These are phyloP conservation scores for Pleurostoma richardsiae DNA, from an alignment of 2,329 filamentous ascomycete genomes.

Conservation along the genomic window DNA sequence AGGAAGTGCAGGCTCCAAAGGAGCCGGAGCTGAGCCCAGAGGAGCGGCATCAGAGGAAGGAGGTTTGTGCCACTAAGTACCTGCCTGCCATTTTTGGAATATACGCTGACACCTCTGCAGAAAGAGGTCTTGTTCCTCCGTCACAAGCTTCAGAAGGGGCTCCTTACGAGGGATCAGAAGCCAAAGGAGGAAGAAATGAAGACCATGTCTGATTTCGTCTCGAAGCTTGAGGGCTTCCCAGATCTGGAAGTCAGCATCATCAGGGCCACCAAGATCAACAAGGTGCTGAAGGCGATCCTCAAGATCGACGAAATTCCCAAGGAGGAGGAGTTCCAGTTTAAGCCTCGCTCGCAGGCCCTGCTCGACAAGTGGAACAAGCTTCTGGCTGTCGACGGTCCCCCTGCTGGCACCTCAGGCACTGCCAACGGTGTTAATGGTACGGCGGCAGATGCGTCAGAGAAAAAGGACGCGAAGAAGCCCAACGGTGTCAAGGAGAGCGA, in stretches of 20 bases:
- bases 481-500: constrained; percentile 24
- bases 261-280: constrained; percentile 92
- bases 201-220: constrained; percentile 70
- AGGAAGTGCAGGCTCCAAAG: constrained; percentile 37
- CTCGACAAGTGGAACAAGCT: constrained; percentile 87
- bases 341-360: constrained; percentile 71
- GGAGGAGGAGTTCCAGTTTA: constrained; percentile 87
- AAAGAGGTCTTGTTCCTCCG: constrained; percentile 86
- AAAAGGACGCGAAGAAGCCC: constrained; percentile 29
- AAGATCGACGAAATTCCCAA: constrained; percentile 82
- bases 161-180: constrained; percentile 76
- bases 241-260: constrained; percentile 89
- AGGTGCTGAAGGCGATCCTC: constrained; percentile 90
- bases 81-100: no score
- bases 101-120: constrained; percentile 34
- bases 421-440: constrained; percentile 46
- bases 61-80: constrained; percentile 34
- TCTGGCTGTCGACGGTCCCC: constrained; percentile 51
- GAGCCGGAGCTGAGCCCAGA: constrained; percentile 54
- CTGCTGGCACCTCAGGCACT: constrained; percentile 24
- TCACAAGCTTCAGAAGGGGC: constrained; percentile 91
- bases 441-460: constrained; percentile 27
- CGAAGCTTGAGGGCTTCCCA: constrained; percentile 71
- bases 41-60: constrained; percentile 53
- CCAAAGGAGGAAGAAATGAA: constrained; percentile 86